Evolutionary conservation across 192 early-diverging fungal species (phyloP).

Genomic region (Coemansia biformis): DNA sequence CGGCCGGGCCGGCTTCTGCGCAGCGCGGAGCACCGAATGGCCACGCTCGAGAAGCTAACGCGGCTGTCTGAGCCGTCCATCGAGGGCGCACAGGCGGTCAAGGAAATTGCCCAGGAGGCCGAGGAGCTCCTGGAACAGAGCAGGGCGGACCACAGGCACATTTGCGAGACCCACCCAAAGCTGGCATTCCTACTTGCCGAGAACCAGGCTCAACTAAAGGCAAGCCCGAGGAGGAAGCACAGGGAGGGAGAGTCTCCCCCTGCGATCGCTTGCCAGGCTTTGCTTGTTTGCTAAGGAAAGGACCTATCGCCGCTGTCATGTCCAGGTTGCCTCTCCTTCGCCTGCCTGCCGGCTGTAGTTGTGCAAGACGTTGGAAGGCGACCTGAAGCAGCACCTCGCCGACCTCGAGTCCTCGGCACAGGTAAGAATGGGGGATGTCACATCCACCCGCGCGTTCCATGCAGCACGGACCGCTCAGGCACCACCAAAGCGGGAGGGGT

Average conservation of each 20-base stretch:
- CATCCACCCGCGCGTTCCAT: too few species aligned
- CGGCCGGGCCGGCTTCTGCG: too few species aligned
- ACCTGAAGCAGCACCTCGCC: constrained; percentile 16
- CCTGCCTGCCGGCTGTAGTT: too few species aligned
- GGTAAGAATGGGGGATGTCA: constrained; percentile 1
- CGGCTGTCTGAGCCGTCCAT: constrained; percentile 47
- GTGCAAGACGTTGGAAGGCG: constrained; percentile 19
- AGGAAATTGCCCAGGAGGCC: constrained; percentile 17
- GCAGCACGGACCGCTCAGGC: too few species aligned
- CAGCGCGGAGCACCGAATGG: too few species aligned
- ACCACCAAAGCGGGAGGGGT: too few species aligned
- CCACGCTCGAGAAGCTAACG: constrained; percentile 41
- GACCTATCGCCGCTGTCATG: too few species aligned
- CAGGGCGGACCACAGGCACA: constrained; percentile 19
- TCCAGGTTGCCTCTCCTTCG: too few species aligned
- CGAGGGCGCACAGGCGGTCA: constrained; percentile 30
- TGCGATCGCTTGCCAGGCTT: too few species aligned
- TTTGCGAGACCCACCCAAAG: constrained; percentile 39
- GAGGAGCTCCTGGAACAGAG: constrained; percentile 23
- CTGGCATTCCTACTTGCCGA: constrained; percentile 40
- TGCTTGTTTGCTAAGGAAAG: too few species aligned
- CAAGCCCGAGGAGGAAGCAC: too few species aligned
- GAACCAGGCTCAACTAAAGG: constrained; percentile 28
- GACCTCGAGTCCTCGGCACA: constrained; percentile 21
- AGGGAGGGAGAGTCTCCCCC: too few species aligned